phyloP scores from a whole-genome alignment of 805 yeast species.

The Sungouiozyma intestinalis region DNA sequence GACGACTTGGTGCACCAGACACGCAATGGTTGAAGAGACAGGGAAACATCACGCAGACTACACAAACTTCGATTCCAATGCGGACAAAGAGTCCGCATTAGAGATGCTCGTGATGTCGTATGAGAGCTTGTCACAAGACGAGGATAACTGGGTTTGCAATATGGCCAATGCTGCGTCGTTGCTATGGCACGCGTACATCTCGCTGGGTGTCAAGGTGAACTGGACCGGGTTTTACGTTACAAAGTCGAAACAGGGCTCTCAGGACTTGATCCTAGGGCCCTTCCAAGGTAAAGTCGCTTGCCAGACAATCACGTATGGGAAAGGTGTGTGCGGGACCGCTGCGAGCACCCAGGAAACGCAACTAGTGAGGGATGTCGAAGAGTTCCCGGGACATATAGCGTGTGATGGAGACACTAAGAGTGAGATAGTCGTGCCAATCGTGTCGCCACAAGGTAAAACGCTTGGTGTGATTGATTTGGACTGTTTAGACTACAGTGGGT shows the following conservation, averaged over 20 bases:
- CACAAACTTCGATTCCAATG: conserved; percentile 37
- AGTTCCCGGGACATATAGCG: conserved; percentile 89
- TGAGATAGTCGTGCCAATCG: conserved; percentile 85
- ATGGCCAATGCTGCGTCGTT: conserved; percentile 78
- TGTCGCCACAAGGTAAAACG: conserved; percentile 32
- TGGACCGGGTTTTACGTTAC: conserved; percentile 90
- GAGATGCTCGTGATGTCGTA: conserved; percentile 51
- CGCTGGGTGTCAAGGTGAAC: conserved; percentile 50
- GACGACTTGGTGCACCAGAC: neutral
- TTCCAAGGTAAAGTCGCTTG: conserved; percentile 97
- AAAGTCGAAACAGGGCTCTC: conserved; percentile 7
- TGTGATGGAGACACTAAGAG: conserved; percentile 93
- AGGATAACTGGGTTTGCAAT: conserved; percentile 81
- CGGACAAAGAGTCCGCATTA: conserved; percentile 43
- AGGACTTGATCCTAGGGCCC: conserved; percentile 69
- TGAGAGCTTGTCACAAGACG: conserved; percentile 50
- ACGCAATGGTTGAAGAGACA: conserved; percentile 3
- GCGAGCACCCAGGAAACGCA: conserved; percentile 53
- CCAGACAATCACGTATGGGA: conserved; percentile 65
- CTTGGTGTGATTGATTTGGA: conserved; percentile 84
- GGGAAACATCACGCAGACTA: conserved; percentile 63
- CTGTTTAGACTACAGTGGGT: conserved; percentile 54
- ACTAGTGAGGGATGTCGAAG: conserved; percentile 64
- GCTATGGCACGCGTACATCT: conserved; percentile 77
- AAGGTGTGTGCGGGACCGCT: conserved; percentile 89